Evolutionary conservation across 306 rosid genomes (phyloP), one percentile per base, ranked within the genome.

Genomic region (Prunus salicina): DNA sequence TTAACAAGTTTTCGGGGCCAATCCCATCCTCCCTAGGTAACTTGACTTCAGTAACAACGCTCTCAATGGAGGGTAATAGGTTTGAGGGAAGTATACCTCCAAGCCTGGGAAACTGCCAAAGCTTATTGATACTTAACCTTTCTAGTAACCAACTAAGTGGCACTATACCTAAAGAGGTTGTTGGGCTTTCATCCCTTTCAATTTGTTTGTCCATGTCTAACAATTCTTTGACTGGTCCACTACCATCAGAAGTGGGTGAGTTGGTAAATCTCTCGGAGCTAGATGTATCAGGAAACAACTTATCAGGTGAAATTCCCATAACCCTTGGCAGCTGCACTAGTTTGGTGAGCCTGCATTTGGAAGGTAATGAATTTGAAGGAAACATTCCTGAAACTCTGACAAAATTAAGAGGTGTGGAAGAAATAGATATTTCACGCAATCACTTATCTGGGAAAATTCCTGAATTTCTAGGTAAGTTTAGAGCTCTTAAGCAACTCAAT

Each of bases 391-490:
- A 15, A 50, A 18, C 80, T 73, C 60, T 76, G 0, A 9, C 63
- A 53, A 27, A 53, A 0, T 60, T 82, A 38, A 73, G 71, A 72
- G 80, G 80, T 41, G 43, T 85, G 46, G 56, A 74, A 45, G 32
- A 50, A 32, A 19, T 86, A 13, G 78, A 86, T 60, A 49, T 82
- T 46, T 82, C 85, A 0, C 18, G 20, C 13, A 85, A 86, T 71
- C 70, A 82, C 69, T 77, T 86, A 34, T 86, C 83, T 2, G 86
- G 84, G 1, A 24, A 63, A 24, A 71, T 80, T 74, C 87, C 85
- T 22, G 51, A 75, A 72, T 79, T 68, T 63, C 67, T 85, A 12
- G 52, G 53, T 12, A 53, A 72, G 30, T 47, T 82, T 66, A 0
- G 12, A n/a, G 25, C 38, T 16, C 82, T 81, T 3, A 18, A 67